Evolutionary conservation across 257 asterid genomes (phyloP).

Genomic region (Primulina huaijiensis): DNA sequence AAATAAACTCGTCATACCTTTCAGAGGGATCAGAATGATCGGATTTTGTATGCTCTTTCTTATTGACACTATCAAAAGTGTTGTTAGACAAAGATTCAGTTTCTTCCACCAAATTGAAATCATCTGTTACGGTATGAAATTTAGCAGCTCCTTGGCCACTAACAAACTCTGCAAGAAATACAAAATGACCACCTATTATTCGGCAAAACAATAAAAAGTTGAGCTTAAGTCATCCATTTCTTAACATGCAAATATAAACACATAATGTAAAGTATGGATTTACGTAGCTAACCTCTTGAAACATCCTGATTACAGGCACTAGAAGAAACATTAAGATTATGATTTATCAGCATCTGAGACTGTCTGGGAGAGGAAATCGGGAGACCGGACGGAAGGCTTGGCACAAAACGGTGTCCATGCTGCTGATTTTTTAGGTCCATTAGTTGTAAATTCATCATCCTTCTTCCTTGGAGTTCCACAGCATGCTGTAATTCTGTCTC

Average conservation of each 20-base stretch:
- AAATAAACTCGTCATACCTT: constrained; percentile 40
- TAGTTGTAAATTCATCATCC: constrained; percentile 67
- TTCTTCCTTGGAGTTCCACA: constrained; percentile 73
- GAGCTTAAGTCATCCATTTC: neutral
- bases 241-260: neutral
- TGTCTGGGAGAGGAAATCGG: constrained; percentile 45
- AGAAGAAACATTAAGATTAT: constrained; percentile 30
- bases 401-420: constrained; percentile 39
- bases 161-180: constrained; percentile 33
- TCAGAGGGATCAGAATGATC: constrained; percentile 42
- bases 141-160: constrained; percentile 34
- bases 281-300: constrained; percentile 45
- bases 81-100: constrained; percentile 25
- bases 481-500: constrained; percentile 76
- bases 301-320: constrained; percentile 40
- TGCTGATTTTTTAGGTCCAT: constrained; percentile 64
- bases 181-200: neutral
- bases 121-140: constrained; percentile 24
- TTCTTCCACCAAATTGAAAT: constrained; percentile 37
- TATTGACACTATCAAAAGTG: constrained; percentile 29
- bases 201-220: neutral
- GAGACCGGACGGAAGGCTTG: constrained; percentile 38
- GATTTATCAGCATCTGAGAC: constrained; percentile 45
- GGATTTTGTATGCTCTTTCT: constrained; percentile 35
- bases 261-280: neutral